Conservation (phyloP, 1,284 basidiomycete genomes). For the Trametes polyzona region DNA sequence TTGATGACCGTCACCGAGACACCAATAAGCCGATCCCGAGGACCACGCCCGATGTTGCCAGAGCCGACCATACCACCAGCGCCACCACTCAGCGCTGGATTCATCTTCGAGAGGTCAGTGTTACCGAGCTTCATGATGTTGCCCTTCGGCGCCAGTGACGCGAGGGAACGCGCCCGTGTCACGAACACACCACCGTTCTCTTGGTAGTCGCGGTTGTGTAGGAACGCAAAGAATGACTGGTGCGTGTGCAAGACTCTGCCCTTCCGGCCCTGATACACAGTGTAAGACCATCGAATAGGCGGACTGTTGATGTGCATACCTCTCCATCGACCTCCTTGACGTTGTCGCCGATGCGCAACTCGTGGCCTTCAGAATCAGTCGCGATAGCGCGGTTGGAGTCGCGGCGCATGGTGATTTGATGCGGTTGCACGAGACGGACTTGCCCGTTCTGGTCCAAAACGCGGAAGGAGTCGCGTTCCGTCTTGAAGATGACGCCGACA, state of each 20-base stretch:
- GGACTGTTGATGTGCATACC: slow-evolving; percentile 47
- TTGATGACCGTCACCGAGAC: slow-evolving; percentile 82
- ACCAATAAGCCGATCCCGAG: slow-evolving; percentile 85
- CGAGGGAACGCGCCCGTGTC: slow-evolving; percentile 78
- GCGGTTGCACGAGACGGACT: slow-evolving; percentile 88
- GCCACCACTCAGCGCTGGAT: slow-evolving; percentile 75
- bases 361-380: slow-evolving; percentile 87
- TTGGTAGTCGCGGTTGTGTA: slow-evolving; percentile 88
- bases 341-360: slow-evolving; percentile 84
- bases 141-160: slow-evolving; percentile 85
- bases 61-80: slow-evolving; percentile 83
- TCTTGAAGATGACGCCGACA: slow-evolving; percentile 97
- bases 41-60: slow-evolving; percentile 70
- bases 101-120: slow-evolving; percentile 94
- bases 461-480: slow-evolving; percentile 93
- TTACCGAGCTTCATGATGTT: slow-evolving; percentile 64
- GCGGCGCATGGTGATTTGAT: slow-evolving; percentile 92
- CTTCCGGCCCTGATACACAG: slow-evolving; percentile 68
- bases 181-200: slow-evolving; percentile 97
- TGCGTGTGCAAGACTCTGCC: slow-evolving; percentile 95
- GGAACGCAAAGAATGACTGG: slow-evolving; percentile 93
- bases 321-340: slow-evolving; percentile 94
- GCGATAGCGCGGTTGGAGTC: slow-evolving; percentile 88
- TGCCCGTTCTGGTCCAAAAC: slow-evolving; percentile 95
- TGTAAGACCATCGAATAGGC: background rate